Percentiles rank a stretch among this genome's conserved stretches.
Conservation (phyloP, 2,329 filamentous ascomycete species). For the Polychaeton citri region DNA sequence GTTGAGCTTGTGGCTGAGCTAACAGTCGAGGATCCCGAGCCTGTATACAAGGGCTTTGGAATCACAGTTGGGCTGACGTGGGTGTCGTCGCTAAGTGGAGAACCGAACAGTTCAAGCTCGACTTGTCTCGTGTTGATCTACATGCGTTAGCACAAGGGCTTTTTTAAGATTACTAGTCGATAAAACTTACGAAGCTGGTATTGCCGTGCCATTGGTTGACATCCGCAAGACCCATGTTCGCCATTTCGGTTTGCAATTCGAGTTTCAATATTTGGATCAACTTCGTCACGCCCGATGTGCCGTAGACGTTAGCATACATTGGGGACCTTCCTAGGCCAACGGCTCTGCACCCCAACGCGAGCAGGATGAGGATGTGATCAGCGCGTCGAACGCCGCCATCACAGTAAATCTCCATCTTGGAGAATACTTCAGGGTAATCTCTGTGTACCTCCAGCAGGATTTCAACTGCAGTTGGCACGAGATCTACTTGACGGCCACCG, state of each 20-base stretch:
- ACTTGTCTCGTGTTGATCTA: conserved; percentile 11
- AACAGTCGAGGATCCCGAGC: not conserved
- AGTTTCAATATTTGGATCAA: conserved; percentile 38
- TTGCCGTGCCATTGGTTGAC: conserved; percentile 8
- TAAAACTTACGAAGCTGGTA: conserved; percentile 9
- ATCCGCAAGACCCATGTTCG: conserved; percentile 10
- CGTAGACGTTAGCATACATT: conserved; percentile 43
- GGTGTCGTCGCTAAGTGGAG: conserved; percentile 4
- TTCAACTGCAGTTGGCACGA: conserved; percentile 55
- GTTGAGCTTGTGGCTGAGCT: not conserved
- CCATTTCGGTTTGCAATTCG: conserved; percentile 25
- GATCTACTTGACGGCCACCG: conserved; percentile 27
- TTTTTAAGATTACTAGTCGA: not conserved
- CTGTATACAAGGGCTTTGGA: not conserved
- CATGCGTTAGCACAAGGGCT: not conserved
- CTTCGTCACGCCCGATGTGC: conserved; percentile 48
- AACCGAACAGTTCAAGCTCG: conserved; percentile 9
- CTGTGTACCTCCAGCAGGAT: conserved; percentile 65
- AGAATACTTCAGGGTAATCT: conserved; percentile 25
- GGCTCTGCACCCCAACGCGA: conserved; percentile 25
- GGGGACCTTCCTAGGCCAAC: conserved; percentile 36
- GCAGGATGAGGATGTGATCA: conserved; percentile 23
- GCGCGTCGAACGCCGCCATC: conserved; percentile 29
- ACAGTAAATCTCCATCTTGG: conserved; percentile 26
- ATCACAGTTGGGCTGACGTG: conserved; percentile 1